These are phyloP conservation scores for Calonectria hongkongensis DNA, from an alignment of 2,329 filamentous ascomycete genomes.

Conservation along the genomic window DNA sequence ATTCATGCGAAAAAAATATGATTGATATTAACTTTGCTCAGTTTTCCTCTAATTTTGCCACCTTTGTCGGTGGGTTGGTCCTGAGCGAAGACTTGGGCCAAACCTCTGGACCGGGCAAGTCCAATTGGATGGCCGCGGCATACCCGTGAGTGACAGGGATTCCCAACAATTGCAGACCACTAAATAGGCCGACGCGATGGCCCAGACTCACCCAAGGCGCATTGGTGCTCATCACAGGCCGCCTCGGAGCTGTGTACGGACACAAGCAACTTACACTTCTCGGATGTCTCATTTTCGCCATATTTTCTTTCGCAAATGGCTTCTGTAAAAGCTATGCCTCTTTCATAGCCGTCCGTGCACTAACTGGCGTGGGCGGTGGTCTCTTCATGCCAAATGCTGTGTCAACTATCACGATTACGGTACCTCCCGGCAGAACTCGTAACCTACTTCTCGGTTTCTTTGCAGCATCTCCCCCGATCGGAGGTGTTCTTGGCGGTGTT, in stretches of 20 bases:
- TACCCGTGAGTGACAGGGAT: slow-evolving; percentile 56
- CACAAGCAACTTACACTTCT: slow-evolving; percentile 68
- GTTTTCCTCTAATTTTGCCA: slow-evolving; percentile 37
- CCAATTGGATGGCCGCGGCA: slow-evolving; percentile 63
- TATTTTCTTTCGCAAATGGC: slow-evolving; percentile 66
- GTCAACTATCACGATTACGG: slow-evolving; percentile 68
- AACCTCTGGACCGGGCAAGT: slow-evolving; percentile 54
- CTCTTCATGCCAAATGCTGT: slow-evolving; percentile 72
- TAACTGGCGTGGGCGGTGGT: slow-evolving; percentile 69
- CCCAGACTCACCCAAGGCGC: slow-evolving; percentile 68
- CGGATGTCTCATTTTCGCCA: slow-evolving; percentile 64
- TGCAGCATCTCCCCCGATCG: slow-evolving; percentile 60
- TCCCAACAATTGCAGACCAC: too few species aligned
- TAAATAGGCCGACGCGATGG: not conserved
- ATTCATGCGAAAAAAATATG: not conserved
- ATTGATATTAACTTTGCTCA: not conserved
- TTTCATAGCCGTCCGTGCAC: slow-evolving; percentile 65
- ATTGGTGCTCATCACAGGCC: slow-evolving; percentile 71
- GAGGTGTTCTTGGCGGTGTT: slow-evolving; percentile 65
- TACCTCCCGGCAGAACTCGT: slow-evolving; percentile 64
- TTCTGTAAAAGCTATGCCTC: slow-evolving; percentile 65
- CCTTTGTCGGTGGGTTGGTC: slow-evolving; percentile 27
- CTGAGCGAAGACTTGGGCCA: slow-evolving; percentile 36
- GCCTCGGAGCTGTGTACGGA: slow-evolving; percentile 72
- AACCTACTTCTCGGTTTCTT: slow-evolving; percentile 47